Conservation (phyloP, 306 rosid genomes). For the Carpinus viminea region DNA sequence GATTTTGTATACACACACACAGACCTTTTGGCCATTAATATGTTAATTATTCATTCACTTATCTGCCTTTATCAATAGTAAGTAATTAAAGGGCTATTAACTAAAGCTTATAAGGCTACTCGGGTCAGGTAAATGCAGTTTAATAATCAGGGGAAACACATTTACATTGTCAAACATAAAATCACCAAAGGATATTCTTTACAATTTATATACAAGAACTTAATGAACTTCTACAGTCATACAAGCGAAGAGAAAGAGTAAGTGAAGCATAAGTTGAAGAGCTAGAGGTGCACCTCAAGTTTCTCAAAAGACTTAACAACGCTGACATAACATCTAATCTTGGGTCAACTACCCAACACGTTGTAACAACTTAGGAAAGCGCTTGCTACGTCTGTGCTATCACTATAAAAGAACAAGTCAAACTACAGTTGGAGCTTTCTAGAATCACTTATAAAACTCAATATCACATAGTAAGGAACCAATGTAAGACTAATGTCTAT, state of each 20-base stretch:
- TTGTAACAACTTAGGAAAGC: neutral
- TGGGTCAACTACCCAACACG: neutral
- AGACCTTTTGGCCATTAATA: neutral
- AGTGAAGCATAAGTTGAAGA: neutral
- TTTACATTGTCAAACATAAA: neutral
- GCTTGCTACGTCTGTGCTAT: no score
- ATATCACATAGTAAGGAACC: no score
- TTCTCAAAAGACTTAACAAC: neutral
- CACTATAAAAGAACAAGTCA: no score
- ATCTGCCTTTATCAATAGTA: neutral
- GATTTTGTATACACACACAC: neutral
- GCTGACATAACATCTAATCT: neutral
- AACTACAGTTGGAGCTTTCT: no score
- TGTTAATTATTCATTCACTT: neutral
- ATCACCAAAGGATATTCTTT: neutral
- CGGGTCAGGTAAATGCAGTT: neutral
- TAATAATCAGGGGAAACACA: neutral
- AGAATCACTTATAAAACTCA: no score
- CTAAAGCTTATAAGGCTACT: neutral
- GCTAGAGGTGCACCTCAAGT: neutral
- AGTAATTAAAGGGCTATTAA: neutral
- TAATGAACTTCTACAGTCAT: neutral
- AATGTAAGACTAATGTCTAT: no score
- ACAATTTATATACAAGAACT: no score
- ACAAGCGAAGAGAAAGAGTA: neutral